phyloP scores from a whole-genome alignment of 139 green algal genomes.

The Yamagishiella unicocca region DNA sequence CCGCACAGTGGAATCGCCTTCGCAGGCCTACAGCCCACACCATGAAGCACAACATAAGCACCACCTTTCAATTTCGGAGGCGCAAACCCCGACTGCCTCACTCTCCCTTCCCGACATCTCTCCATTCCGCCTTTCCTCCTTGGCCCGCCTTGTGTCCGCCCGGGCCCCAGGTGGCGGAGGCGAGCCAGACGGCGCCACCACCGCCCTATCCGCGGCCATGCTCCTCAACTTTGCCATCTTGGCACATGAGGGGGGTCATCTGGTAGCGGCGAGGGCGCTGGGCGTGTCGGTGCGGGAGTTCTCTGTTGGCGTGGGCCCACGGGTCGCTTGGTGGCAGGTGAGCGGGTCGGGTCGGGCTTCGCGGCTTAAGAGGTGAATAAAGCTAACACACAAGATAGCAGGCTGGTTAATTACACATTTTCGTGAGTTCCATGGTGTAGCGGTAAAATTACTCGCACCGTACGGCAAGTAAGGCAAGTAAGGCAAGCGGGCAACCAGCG shows the following conservation, averaged over 20 bases:
- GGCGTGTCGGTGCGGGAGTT: conserved; percentile 34
- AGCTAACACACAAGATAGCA: not conserved
- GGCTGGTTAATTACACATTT: not conserved
- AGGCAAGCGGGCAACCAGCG: not conserved
- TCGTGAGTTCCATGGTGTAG: not conserved
- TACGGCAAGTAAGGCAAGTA: not conserved
- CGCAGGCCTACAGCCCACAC: not conserved
- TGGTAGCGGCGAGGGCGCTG: conserved; percentile 23
- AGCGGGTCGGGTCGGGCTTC: not conserved
- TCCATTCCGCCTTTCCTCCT: too few species aligned
- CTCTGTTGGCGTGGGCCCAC: conserved; percentile 10
- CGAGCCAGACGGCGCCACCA: not conserved
- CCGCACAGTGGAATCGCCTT: not conserved
- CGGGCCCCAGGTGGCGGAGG: conserved; percentile 13
- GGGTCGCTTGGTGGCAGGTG: conserved; percentile 41
- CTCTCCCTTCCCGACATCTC: too few species aligned
- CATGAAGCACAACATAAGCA: not conserved
- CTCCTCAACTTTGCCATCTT: conserved; percentile 26
- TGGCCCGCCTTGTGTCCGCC: too few species aligned
- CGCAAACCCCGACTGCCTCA: too few species aligned
- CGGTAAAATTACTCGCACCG: not conserved
- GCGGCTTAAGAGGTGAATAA: not conserved
- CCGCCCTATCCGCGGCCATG: not conserved
- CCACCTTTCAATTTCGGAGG: too few species aligned
- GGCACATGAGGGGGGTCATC: conserved; percentile 28